Evolutionary conservation across 1,284 basidiomycete species (phyloP), one percentile per base, ranked within the genome.

Genomic region (Golubevia pallescens): DNA sequence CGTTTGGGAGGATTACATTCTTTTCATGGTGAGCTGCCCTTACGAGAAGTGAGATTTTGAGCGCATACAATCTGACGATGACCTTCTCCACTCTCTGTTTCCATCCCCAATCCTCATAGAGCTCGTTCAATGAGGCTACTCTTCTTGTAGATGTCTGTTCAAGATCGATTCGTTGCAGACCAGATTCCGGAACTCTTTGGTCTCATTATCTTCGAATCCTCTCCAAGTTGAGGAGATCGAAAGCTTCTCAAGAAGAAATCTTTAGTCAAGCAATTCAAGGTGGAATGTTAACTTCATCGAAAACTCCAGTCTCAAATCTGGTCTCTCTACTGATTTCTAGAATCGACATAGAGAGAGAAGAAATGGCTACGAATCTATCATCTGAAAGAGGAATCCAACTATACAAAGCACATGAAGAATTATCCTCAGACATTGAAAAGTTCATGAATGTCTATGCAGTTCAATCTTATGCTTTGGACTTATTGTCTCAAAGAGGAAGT

Each of bases 361-460:
- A 68, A 8, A 73, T 72, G 0, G 65, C 71, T 7, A 63, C 67
- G 16, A 70, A 71, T 3, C 56, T 77, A 6, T 65, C 70, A 4
- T 21, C 63, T 6, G 63, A 68, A 52, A 52, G 65, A 8, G 61
- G 62, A 10, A 62, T 67, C 6, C 48, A 67, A 3, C 62, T 63
- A 0, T 53, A 64, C 14, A 61, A 80, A 13, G 67, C 66, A 1
- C 66, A 8, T 67, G 71, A 19, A 62, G 71, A 14, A 73, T 75
- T 21, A 34, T 61, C 42, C 3, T 23, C 34, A 0, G 71, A 80
- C 57, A 60, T 78, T 53, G 77, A 80, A 5, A 71, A 69, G 32
- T 85, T 82, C 63, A 74, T 74, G 63, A 70, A 73, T 48, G 62
- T 85, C 21, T 84, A 74, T 38, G 80, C 73, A 32, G 59, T 81